Evolutionary conservation across 169 alveolate species (phyloP), one percentile per base, ranked within the genome.

Genomic region (Plasmodium blacklocki): DNA sequence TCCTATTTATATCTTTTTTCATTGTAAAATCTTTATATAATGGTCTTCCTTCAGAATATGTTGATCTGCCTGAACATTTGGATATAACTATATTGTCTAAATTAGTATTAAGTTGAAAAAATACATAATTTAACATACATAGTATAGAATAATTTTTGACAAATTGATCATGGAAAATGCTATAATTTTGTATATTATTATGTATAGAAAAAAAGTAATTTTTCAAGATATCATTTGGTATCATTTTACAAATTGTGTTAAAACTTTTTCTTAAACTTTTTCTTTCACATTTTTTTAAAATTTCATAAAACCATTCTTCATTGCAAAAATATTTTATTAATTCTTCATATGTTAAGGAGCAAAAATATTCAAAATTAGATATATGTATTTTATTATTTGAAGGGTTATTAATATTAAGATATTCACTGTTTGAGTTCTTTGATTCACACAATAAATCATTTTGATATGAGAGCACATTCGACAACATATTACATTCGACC

Each of bases 111-210:
- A 32, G 52, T 29, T 72, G 74, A 23, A 86, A 73, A 26, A 86
- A 72, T 21, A 86, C 23, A 52, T 86, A 86, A 86, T 86, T 86
- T 45, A 86, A 47, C 92, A 86, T 86, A 45, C 92, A 86, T 14
- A 73, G 18, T 8, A 86, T 45, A 5, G 92, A 70, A 66, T 86
- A 86, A 54, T 59, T 86, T 45, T 49, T 60, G 15, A 72, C 71
- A 59, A 86, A 86, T 47, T 86, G 70, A 7, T 19, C 50, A 59
- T 72, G 58, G 26, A 72, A 59, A 26, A 86, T 43, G 58, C 62
- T 71, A 39, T 86, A 73, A 62, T 68, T 86, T 59, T 70, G 62
- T 49, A 86, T 19, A 29, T 68, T 68, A 56, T 56, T 21, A 19
- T 73, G 86, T 11, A 86, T n/a, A 60, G 88, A 64, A 50, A 45